Evolutionary conservation across 345 rosid species (phyloP), one percentile per base, ranked within the genome.

Genomic region (Populus simonii): DNA sequence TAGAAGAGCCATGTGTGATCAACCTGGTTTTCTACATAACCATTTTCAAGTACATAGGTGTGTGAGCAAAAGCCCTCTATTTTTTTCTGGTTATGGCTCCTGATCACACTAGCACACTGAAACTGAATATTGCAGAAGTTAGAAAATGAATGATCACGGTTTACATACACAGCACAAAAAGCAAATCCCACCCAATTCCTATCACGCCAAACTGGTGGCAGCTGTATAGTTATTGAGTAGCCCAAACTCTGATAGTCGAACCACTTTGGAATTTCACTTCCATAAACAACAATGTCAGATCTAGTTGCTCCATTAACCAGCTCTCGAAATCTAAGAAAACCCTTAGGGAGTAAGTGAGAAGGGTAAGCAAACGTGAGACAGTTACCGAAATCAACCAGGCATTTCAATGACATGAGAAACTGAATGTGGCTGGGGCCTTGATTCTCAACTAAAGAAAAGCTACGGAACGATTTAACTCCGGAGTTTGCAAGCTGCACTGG

Each of bases 261-360:
- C 79, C 79, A 75, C 66, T 65, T 17, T 36, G 83, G 79, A 62
- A 80, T 63, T 17, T 71, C 36, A 23, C 71, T 80, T 57, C 83
- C 79, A 0, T 66, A 71, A 70, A 70, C 20, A 70, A 65, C 18
- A 20, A 80, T 15, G 38, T 38, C 68, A 63, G 70, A 62, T 63
- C 63, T 18, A 57, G 45, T 18, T 71, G 35, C 35, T 25, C 15
- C 13, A 57, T 75, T 20, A 5, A 67, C 51, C 4, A 25, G 8
- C 18, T 49, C 59, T 72, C 75, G 78, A 11, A 35, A 11, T 22
- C 23, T 7, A n/a, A 22, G 18, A 36, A n/a, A 36, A 47, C 10
- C 57, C 17, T 55, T 4, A 3, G 15, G 68, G 35, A 53, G 36
- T 73, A 16, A 57, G 66, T 9, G 16, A 25, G 9, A 3, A 9